These are phyloP conservation scores for Candida insectalens DNA, from an alignment of 805 yeast genomes.

Conservation along the genomic window DNA sequence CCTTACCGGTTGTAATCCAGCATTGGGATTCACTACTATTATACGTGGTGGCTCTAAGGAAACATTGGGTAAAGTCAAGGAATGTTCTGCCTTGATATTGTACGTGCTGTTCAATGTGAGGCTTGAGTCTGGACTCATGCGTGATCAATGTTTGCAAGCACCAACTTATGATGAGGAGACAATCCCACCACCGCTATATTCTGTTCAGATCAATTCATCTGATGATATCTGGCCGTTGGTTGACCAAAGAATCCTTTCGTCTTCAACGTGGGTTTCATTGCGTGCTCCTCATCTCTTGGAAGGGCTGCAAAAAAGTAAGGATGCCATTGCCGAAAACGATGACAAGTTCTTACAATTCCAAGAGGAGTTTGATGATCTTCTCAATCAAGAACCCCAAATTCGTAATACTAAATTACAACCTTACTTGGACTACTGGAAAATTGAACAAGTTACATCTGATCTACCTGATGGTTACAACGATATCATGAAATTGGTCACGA, in stretches of 20 bases:
- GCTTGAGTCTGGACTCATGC: conserved; percentile 66
- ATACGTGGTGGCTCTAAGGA: conserved; percentile 72
- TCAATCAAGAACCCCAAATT: conserved; percentile 20
- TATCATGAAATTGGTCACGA: conserved; percentile 27
- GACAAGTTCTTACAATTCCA: conserved; percentile 17
- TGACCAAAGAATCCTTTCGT: conserved; percentile 50
- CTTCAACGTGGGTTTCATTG: conserved; percentile 78
- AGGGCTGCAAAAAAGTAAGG: conserved; percentile 15
- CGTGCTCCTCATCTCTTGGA: conserved; percentile 41
- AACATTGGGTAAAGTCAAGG: conserved; percentile 56
- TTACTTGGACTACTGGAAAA: conserved; percentile 9
- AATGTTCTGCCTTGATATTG: conserved; percentile 70
- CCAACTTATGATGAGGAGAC: conserved; percentile 23
- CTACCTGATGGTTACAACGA: conserved; percentile 31
- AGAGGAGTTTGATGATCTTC: conserved; percentile 13
- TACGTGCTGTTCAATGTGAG: conserved; percentile 70
- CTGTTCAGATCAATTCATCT: conserved; percentile 16
- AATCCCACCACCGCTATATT: conserved; percentile 10
- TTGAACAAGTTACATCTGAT: conserved; percentile 8
- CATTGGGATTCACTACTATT: conserved; percentile 75
- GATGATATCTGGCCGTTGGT: conserved; percentile 24
- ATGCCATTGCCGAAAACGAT: conserved; percentile 20
- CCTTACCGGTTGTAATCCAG: conserved; percentile 65
- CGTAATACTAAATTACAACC: conserved; percentile 7
- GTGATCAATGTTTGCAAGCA: conserved; percentile 56